phyloP scores from a whole-genome alignment of 129 eudicot species.

The Pulicaria dysenterica region DNA sequence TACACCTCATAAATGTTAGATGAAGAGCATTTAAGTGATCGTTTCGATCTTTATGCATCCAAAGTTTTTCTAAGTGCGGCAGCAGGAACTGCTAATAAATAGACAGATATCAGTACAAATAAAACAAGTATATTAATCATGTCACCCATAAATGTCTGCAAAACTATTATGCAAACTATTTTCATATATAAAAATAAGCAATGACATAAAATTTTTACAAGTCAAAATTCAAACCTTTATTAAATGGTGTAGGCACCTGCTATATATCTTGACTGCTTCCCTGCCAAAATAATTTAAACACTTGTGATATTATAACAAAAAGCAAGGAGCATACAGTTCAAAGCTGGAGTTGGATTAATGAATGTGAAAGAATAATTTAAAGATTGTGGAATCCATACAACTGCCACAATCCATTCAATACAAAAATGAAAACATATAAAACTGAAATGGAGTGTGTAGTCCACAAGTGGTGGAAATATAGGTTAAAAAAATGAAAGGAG shows the following conservation, averaged over 20 bases:
- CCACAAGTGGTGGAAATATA: background rate
- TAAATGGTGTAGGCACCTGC: background rate
- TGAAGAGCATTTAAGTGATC: too few species aligned
- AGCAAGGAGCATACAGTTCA: background rate
- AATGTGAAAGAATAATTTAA: background rate
- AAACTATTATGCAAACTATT: background rate
- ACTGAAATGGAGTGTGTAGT: background rate
- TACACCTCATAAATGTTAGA: too few species aligned
- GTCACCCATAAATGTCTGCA: background rate
- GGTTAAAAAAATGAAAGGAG: background rate
- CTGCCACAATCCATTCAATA: slow-evolving; percentile 22
- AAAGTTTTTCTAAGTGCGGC: too few species aligned
- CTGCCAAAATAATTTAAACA: background rate
- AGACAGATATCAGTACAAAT: background rate
- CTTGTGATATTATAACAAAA: background rate
- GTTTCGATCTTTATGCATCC: background rate
- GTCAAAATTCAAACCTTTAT: slow-evolving; percentile 3
- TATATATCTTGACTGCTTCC: background rate
- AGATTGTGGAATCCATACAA: slow-evolving; percentile 29
- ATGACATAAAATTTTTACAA: background rate
- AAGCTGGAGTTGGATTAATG: slow-evolving; percentile 5
- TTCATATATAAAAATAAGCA: background rate
- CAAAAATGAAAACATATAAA: background rate
- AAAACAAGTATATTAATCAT: background rate
- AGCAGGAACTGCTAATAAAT: too few species aligned